phyloP scores from a whole-genome alignment of 2,329 filamentous ascomycete genomes.

The Gyromitra esculenta region DNA sequence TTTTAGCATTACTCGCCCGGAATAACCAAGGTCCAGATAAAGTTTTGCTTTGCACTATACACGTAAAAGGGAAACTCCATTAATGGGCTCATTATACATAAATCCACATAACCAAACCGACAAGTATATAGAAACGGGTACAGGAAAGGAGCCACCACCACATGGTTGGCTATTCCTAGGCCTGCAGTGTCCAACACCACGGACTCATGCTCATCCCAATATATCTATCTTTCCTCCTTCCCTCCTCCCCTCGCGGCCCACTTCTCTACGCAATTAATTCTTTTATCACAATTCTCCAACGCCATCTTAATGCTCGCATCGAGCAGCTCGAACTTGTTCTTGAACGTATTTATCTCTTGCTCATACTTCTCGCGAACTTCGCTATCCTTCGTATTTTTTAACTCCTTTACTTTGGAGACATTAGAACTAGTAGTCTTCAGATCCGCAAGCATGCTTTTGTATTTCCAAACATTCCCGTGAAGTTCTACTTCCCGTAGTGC shows the following conservation, averaged over 20 bases:
- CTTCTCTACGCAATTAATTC: background rate
- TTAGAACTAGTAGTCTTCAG: background rate
- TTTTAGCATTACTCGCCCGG: no score
- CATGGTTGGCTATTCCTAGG: no score
- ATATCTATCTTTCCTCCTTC: background rate
- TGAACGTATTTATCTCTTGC: background rate
- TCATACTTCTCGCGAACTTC: background rate
- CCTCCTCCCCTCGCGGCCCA: background rate
- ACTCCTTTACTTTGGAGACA: conserved; percentile 1
- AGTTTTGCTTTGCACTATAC: no score
- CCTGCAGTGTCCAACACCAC: no score
- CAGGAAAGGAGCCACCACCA: no score
- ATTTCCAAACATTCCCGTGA: background rate
- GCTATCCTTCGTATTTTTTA: background rate
- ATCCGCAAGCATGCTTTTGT: conserved; percentile 4
- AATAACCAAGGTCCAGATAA: no score
- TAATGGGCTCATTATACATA: no score
- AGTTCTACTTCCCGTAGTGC: background rate
- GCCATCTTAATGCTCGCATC: background rate
- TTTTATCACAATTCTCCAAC: background rate
- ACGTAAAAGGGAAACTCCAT: no score
- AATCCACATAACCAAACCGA: no score
- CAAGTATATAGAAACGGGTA: no score
- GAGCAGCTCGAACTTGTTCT: background rate
- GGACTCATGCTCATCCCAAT: no score